Percentiles rank a stretch among this genome's conserved stretches.
phyloP scores from a whole-genome alignment of 108 stramenopile genomes.

The Conticribra weissflogii region DNA sequence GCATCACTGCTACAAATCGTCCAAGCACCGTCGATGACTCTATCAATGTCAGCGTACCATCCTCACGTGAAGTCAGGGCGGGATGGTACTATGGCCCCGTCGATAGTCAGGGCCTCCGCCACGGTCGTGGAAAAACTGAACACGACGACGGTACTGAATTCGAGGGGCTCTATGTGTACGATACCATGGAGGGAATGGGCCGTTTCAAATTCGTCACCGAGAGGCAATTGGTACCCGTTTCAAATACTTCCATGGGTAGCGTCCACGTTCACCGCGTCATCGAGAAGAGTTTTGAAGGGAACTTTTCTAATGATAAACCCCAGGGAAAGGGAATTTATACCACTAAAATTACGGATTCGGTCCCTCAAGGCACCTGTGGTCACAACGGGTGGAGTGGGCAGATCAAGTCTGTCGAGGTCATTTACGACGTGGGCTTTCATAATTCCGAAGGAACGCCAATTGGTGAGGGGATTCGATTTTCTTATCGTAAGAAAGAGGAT shows the following conservation, averaged over 20 bases:
- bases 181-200: slow-evolving; percentile 39
- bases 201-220: slow-evolving; percentile 18
- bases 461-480: slow-evolving; percentile 21
- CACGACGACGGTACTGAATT: slow-evolving; percentile 51
- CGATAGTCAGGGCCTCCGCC: slow-evolving; percentile 18
- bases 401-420: slow-evolving; percentile 21
- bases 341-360: slow-evolving; percentile 18
- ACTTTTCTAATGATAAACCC: slow-evolving; percentile 15
- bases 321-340: slow-evolving; percentile 17
- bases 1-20: slow-evolving; percentile 9
- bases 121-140: slow-evolving; percentile 28
- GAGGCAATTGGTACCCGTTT: slow-evolving; percentile 5
- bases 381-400: no score
- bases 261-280: slow-evolving; percentile 15
- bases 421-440: slow-evolving; percentile 32
- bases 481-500: not conserved
- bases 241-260: not conserved
- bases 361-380: not conserved
- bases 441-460: slow-evolving; percentile 1
- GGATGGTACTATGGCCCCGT: slow-evolving; percentile 40
- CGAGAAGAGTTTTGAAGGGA: slow-evolving; percentile 25
- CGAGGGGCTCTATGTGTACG: slow-evolving; percentile 31
- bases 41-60: not conserved
- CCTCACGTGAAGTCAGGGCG: slow-evolving; percentile 17
- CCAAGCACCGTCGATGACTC: slow-evolving; percentile 1